These are phyloP conservation scores for Bipolaris bicolor DNA, from an alignment of 2,329 filamentous ascomycete species.

Conservation along the genomic window DNA sequence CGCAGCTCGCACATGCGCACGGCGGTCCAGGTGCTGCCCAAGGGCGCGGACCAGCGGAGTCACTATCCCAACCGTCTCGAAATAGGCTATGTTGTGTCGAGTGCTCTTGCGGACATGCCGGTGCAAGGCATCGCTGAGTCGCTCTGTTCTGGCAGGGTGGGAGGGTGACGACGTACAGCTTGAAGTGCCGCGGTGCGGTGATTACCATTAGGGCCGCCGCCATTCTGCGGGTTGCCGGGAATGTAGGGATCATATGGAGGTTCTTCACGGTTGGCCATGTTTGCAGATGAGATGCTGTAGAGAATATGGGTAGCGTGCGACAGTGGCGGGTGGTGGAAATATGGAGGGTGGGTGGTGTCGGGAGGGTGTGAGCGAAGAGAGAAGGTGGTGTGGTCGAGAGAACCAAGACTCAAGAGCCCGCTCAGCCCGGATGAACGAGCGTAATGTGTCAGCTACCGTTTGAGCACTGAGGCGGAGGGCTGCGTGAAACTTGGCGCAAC, in stretches of 20 bases:
- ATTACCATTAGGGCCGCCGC: constrained; percentile 63
- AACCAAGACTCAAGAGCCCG: constrained; percentile 14
- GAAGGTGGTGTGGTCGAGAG: constrained; percentile 26
- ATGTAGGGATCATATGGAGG: constrained; percentile 87
- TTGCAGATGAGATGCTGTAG: constrained; percentile 10
- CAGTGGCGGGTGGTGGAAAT: constrained; percentile 24
- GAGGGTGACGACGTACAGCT: constrained; percentile 64
- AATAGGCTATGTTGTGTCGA: constrained; percentile 14
- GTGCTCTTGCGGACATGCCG: constrained; percentile 5
- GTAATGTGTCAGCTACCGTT: constrained; percentile 39
- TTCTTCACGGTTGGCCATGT: constrained; percentile 60
- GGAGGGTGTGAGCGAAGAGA: constrained; percentile 12
- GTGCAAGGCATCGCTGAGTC: constrained; percentile 1
- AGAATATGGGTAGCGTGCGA: constrained; percentile 23
- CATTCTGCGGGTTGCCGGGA: constrained; percentile 64
- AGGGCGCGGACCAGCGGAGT: background rate
- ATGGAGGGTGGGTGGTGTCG: constrained; percentile 27
- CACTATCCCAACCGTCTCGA: constrained; percentile 14
- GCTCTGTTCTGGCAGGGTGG: constrained; percentile 4
- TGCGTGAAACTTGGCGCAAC: constrained; percentile 32
- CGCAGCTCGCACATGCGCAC: background rate
- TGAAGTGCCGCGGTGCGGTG: constrained; percentile 76
- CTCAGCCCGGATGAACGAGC: constrained; percentile 27
- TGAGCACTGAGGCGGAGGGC: constrained; percentile 41
- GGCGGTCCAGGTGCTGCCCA: background rate